Evolutionary conservation across 2,329 filamentous ascomycete genomes (phyloP).

Genomic region (Thielaviopsis musarum): DNA sequence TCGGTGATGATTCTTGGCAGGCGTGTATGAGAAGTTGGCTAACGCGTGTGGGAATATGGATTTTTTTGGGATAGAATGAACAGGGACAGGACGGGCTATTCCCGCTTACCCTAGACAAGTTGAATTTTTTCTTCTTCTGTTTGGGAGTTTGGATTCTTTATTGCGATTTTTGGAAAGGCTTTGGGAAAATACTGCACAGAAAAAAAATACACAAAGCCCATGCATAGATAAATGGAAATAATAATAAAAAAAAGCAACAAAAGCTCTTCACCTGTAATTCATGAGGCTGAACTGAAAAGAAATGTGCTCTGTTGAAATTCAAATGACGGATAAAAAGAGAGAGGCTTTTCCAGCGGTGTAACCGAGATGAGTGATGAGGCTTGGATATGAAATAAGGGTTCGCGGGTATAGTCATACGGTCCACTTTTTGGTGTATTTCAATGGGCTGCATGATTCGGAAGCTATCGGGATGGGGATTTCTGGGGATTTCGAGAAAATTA

Average conservation of each 20-base stretch:
- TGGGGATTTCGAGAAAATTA: neutral
- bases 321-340: no score
- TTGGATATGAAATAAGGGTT: no score
- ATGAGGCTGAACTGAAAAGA: neutral
- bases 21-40: neutral
- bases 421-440: neutral
- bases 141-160: neutral
- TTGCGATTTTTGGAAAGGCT: neutral
- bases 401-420: no score
- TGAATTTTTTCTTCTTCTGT: neutral
- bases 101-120: neutral
- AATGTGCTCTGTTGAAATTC: neutral
- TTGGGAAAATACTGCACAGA: no score
- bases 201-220: no score
- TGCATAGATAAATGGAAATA: no score
- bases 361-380: no score
- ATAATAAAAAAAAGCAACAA: no score
- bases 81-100: neutral
- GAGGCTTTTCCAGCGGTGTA: no score
- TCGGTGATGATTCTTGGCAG: neutral
- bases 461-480: neutral
- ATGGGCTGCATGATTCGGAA: constrained; percentile 9
- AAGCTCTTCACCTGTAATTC: no score
- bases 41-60: neutral
- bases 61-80: neutral